Evolutionary conservation across 768 basidiomycete genomes (phyloP).

Genomic region (Lepiota venenata): DNA sequence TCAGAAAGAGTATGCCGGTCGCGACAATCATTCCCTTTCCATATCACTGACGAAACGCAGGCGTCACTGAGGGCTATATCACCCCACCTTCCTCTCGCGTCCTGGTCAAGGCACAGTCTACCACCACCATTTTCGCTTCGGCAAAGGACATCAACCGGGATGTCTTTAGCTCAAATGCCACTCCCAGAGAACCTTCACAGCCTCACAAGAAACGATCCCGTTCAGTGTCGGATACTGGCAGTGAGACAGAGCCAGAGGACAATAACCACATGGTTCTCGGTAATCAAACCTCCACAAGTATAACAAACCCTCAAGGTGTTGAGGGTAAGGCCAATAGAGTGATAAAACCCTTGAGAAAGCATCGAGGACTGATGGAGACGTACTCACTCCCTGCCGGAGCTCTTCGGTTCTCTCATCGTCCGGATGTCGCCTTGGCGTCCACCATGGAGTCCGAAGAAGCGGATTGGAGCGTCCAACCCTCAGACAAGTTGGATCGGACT

Average conservation of each 20-base stretch:
- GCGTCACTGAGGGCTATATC: constrained; percentile 58
- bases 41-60: constrained; percentile 33
- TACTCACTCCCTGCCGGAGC: constrained; percentile 34
- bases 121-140: constrained; percentile 46
- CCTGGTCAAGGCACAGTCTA: constrained; percentile 37
- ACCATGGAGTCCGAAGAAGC: constrained; percentile 5
- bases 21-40: not conserved
- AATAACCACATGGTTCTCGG: not conserved
- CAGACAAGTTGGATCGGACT: not conserved
- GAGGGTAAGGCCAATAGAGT: not conserved
- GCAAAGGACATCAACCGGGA: constrained; percentile 55
- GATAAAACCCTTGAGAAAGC: constrained; percentile 39
- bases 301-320: not conserved
- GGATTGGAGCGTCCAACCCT: constrained; percentile 5
- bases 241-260: constrained; percentile 11
- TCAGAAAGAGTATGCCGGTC: constrained; percentile 50
- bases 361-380: constrained; percentile 28
- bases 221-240: constrained; percentile 23
- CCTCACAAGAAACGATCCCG: constrained; percentile 33
- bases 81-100: constrained; percentile 29
- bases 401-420: constrained; percentile 14
- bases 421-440: not conserved
- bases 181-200: constrained; percentile 9
- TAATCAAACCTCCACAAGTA: not conserved
- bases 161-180: constrained; percentile 28